phyloP scores from a whole-genome alignment of 2,329 filamentous ascomycete species.

The Calonectria pteridis region DNA sequence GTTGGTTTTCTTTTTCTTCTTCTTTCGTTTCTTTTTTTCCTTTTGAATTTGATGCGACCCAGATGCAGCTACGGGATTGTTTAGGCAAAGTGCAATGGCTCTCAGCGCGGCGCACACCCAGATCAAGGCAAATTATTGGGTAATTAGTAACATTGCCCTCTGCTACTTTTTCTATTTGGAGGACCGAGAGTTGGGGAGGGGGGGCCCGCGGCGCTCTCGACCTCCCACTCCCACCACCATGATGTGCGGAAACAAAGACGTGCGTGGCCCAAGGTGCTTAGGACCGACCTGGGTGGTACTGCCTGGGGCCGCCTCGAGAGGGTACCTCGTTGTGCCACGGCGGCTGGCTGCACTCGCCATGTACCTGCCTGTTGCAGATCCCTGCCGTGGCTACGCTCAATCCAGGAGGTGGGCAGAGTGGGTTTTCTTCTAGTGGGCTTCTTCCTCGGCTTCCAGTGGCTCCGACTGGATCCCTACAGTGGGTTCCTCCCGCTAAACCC shows the following conservation, averaged over 20 bases:
- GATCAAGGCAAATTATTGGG: background rate
- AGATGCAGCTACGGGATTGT: background rate
- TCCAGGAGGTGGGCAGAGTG: conserved; percentile 39
- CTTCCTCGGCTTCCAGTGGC: conserved; percentile 46
- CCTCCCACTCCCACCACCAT: background rate
- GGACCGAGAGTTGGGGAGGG: background rate
- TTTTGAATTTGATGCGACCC: background rate
- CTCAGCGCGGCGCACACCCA: background rate
- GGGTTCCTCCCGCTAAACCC: conserved; percentile 29
- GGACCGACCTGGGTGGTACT: background rate
- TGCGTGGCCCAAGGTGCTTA: conserved; percentile 4
- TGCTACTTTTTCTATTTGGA: background rate
- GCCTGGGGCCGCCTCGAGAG: background rate
- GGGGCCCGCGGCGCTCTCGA: background rate
- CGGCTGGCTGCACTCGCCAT: background rate
- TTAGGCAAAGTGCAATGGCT: background rate
- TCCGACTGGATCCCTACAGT: conserved; percentile 37
- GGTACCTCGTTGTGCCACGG: background rate
- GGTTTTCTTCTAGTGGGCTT: conserved; percentile 42
- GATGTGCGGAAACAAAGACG: conserved; percentile 7
- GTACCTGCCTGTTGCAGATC: conserved; percentile 19
- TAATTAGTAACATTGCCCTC: background rate
- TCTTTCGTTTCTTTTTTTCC: background rate
- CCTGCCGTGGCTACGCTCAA: conserved; percentile 38
- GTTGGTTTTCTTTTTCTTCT: background rate